Evolutionary conservation across 768 basidiomycete species (phyloP).

Genomic region (Nevesoporus exiguus): DNA sequence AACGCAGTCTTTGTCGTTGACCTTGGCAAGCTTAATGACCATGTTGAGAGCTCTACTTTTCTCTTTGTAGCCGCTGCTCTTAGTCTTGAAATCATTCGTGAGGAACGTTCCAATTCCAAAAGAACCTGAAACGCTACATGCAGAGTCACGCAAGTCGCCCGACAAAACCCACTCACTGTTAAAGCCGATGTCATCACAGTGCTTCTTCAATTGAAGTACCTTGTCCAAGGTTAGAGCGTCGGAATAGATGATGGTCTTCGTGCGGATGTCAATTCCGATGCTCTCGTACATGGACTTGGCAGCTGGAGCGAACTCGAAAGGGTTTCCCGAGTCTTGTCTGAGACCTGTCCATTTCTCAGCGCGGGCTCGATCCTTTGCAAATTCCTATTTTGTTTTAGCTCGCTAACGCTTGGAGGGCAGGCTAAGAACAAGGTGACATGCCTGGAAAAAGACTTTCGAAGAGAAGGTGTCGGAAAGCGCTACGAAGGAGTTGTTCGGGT

Average conservation of each 20-base stretch:
- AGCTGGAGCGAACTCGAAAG: constrained; percentile 70
- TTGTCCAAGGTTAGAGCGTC: constrained; percentile 75
- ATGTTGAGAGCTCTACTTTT: constrained; percentile 87
- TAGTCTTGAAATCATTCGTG: constrained; percentile 78
- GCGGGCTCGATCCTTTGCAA: constrained; percentile 50
- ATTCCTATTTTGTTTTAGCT: constrained; percentile 44
- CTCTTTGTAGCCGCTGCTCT: constrained; percentile 43
- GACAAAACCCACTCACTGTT: constrained; percentile 37
- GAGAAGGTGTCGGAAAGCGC: constrained; percentile 97
- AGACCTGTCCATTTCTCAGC: constrained; percentile 76
- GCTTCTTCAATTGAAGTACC: constrained; percentile 63
- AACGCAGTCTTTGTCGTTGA: constrained; percentile 73
- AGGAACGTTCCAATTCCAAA: constrained; percentile 94
- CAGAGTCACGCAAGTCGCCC: neutral
- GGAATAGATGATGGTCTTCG: constrained; percentile 79
- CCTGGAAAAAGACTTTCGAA: constrained; percentile 80
- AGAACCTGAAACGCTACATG: constrained; percentile 46
- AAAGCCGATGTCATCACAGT: constrained; percentile 73
- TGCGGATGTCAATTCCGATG: constrained; percentile 61
- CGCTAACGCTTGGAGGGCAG: neutral
- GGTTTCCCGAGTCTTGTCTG: constrained; percentile 93
- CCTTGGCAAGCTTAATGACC: constrained; percentile 85
- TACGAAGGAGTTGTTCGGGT: constrained; percentile 54
- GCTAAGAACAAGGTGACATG: constrained; percentile 22
- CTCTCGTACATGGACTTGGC: constrained; percentile 70